Evolutionary conservation across 768 basidiomycete genomes (phyloP).

Genomic region (Serpula lacrymans): DNA sequence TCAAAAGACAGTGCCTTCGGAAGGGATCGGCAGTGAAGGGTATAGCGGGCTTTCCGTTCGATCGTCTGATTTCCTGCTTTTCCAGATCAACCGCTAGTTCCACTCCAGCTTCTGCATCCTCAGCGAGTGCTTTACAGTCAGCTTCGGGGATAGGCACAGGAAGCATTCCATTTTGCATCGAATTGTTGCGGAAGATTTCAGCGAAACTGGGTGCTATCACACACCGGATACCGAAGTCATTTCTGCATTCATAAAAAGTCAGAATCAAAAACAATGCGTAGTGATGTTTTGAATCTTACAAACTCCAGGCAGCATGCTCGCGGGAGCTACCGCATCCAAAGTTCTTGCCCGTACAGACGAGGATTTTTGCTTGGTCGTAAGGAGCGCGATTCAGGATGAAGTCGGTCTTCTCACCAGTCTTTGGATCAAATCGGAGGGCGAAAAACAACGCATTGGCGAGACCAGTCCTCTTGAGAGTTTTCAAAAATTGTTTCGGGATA

Average conservation of each 20-base stretch:
- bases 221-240: conserved; percentile 88
- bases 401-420: conserved; percentile 76
- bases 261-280: conserved; percentile 1
- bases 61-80: conserved; percentile 72
- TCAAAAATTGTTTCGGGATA: conserved; percentile 92
- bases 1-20: conserved; percentile 89
- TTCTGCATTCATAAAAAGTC: conserved; percentile 36
- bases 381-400: conserved; percentile 83
- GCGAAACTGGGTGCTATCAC: conserved; percentile 87
- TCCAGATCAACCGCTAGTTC: conserved; percentile 85
- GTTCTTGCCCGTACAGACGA: conserved; percentile 83
- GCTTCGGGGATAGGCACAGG: conserved; percentile 69
- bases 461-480: conserved; percentile 87
- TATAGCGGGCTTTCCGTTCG: conserved; percentile 69
- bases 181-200: conserved; percentile 86
- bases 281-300: conserved; percentile 64
- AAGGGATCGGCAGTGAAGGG: conserved; percentile 84
- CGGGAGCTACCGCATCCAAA: conserved; percentile 91
- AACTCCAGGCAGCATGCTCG: conserved; percentile 87
- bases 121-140: conserved; percentile 67
- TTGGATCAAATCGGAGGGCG: conserved; percentile 72
- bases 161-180: conserved; percentile 94
- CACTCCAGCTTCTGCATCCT: conserved; percentile 71
- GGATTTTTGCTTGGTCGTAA: conserved; percentile 70
- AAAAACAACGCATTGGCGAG: conserved; percentile 81